Evolutionary conservation across 495 filamentous ascomycete species (phyloP).

Genomic region (Neurospora pannonica): DNA sequence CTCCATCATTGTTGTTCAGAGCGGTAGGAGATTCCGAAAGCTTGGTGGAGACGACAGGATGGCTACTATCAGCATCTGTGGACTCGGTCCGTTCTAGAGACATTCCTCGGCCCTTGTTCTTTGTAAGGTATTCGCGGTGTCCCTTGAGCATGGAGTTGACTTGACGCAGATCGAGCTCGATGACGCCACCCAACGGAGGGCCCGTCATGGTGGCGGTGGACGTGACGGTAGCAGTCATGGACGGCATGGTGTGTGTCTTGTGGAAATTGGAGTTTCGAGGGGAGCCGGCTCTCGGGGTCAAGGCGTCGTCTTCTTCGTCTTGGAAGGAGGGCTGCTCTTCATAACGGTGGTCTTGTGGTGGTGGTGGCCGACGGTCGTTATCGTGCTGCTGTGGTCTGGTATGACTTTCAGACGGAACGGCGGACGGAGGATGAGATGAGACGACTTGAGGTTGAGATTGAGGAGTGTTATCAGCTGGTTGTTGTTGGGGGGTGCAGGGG

Average conservation of each 20-base stretch:
- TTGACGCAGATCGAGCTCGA: slow-evolving; percentile 18
- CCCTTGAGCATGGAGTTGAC: slow-evolving; percentile 28
- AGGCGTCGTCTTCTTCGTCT: slow-evolving; percentile 10
- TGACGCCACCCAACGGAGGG: not conserved
- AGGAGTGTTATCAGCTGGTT: slow-evolving; percentile 3
- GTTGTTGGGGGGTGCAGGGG: slow-evolving; percentile 7
- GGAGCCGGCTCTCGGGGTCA: slow-evolving; percentile 22
- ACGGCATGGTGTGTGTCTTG: slow-evolving; percentile 11
- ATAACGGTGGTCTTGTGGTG: not conserved
- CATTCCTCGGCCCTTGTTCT: slow-evolving; percentile 22
- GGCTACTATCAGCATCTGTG: slow-evolving; percentile 3
- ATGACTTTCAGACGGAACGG: slow-evolving; percentile 3
- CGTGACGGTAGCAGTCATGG: slow-evolving; percentile 12
- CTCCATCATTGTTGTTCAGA: slow-evolving; percentile 7
- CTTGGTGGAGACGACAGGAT: slow-evolving; percentile 6
- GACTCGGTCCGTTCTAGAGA: slow-evolving; percentile 34
- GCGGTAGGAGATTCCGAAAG: slow-evolving; percentile 7
- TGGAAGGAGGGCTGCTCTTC: not conserved
- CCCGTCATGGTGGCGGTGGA: slow-evolving; percentile 6
- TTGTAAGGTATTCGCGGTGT: slow-evolving; percentile 25
- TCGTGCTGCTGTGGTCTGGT: slow-evolving; percentile 20
- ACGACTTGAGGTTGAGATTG: slow-evolving; percentile 2
- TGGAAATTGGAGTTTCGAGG: slow-evolving; percentile 4
- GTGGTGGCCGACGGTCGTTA: not conserved
- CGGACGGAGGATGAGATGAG: slow-evolving; percentile 8